These are phyloP conservation scores for Epithemia pelagica DNA, from an alignment of 108 stramenopile species.

Conservation along the genomic window DNA sequence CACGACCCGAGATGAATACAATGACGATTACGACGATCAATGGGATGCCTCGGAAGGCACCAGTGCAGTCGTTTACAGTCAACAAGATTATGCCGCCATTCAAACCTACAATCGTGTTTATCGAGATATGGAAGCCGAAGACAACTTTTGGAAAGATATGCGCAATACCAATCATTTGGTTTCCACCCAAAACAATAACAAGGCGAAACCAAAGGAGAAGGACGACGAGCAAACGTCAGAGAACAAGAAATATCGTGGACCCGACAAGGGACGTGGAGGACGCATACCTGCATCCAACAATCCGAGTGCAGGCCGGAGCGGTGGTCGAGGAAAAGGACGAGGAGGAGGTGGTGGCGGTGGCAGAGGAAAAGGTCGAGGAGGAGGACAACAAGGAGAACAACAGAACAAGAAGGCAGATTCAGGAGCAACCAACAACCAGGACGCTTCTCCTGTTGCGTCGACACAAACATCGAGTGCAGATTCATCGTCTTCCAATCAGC, in stretches of 20 bases:
- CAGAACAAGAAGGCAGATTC: background rate
- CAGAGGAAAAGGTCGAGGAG: constrained; percentile 3
- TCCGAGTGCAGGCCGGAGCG: background rate
- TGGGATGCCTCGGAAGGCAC: constrained; percentile 66
- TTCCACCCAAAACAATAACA: background rate
- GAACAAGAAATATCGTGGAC: constrained; percentile 42
- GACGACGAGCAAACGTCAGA: constrained; percentile 11
- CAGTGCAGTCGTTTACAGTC: constrained; percentile 30
- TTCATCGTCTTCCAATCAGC: background rate
- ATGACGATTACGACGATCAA: constrained; percentile 87
- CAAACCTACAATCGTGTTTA: constrained; percentile 60
- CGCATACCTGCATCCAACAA: constrained; percentile 11
- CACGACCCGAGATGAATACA: constrained; percentile 40
- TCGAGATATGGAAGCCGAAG: constrained; percentile 55
- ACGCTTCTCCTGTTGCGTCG: background rate
- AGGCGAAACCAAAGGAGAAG: constrained; percentile 3
- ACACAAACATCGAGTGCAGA: background rate
- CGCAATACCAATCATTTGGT: constrained; percentile 31
- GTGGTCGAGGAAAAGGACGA: constrained; percentile 4
- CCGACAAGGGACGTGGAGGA: constrained; percentile 81
- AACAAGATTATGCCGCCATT: constrained; percentile 60
- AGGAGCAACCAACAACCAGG: background rate
- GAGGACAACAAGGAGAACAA: background rate
- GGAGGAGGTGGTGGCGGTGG: constrained; percentile 3
- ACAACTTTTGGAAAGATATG: constrained; percentile 59